Evolutionary conservation across 2,329 filamentous ascomycete species (phyloP).

Genomic region (Epicoccum sorghinum): DNA sequence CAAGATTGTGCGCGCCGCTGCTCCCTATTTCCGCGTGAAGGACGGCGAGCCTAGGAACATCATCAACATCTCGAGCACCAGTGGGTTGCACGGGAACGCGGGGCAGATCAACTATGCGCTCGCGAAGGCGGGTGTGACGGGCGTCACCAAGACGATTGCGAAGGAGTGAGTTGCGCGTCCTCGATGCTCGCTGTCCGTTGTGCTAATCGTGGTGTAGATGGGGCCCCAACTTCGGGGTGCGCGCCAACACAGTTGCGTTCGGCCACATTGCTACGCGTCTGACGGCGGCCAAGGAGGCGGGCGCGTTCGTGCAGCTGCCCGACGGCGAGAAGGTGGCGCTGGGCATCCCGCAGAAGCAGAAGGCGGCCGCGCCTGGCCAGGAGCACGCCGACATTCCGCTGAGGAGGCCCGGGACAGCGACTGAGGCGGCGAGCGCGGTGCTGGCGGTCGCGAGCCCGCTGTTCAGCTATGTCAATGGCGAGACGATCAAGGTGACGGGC

Average conservation of each 20-base stretch:
- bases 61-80: conserved; percentile 84
- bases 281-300: conserved; percentile 83
- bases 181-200: not conserved
- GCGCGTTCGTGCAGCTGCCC: conserved; percentile 77
- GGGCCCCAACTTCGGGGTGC: conserved; percentile 82
- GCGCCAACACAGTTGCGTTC: conserved; percentile 84
- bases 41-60: conserved; percentile 80
- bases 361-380: conserved; percentile 37
- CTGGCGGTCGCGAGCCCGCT: conserved; percentile 80
- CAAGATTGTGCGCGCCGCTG: conserved; percentile 76
- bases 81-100: conserved; percentile 83
- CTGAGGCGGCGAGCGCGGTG: conserved; percentile 79
- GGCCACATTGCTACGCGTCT: conserved; percentile 80
- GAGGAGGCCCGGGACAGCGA: conserved; percentile 75
- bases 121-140: conserved; percentile 82
- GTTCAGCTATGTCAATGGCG: conserved; percentile 83
- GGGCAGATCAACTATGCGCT: conserved; percentile 90
- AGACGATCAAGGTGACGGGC: conserved; percentile 86
- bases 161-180: conserved; percentile 62
- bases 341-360: conserved; percentile 53
- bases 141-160: conserved; percentile 86
- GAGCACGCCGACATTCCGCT: conserved; percentile 75
- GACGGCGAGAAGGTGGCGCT: conserved; percentile 64
- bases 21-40: conserved; percentile 85
- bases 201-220: conserved; percentile 53